A percentile compares a stretch with the other conserved stretches of the same genome.
These are phyloP conservation scores for Pichia sp. DNA, from an alignment of 1,139 yeast genomes.

Conservation along the genomic window DNA sequence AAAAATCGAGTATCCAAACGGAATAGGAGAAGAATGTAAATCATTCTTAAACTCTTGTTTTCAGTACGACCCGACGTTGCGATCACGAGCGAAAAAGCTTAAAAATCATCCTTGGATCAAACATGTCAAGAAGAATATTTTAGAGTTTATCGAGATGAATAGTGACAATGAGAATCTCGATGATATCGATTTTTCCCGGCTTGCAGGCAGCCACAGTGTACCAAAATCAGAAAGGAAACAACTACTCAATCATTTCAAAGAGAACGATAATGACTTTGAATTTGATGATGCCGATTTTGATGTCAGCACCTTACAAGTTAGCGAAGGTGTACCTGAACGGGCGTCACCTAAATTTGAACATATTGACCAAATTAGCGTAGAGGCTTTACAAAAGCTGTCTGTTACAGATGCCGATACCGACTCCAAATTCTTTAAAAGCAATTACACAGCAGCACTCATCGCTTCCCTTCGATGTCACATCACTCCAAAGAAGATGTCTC, in stretches of 20 bases:
- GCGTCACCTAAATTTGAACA: neutral
- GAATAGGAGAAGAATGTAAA: slow-evolving; percentile 47
- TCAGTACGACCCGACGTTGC: slow-evolving; percentile 63
- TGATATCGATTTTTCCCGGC: neutral
- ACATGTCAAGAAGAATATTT: slow-evolving; percentile 9
- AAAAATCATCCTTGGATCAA: slow-evolving; percentile 62
- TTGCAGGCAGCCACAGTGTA: neutral
- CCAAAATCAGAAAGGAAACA: neutral
- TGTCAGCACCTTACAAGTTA: neutral
- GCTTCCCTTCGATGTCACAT: neutral
- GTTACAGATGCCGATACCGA: neutral
- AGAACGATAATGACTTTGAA: slow-evolving; percentile 3
- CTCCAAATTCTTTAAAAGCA: neutral
- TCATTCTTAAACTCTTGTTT: slow-evolving; percentile 77
- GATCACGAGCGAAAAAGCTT: slow-evolving; percentile 56
- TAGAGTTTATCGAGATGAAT: slow-evolving; percentile 20
- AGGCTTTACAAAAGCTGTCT: neutral
- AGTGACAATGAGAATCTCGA: slow-evolving; percentile 3
- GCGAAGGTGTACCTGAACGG: neutral
- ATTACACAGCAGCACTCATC: neutral
- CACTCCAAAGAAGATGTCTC: neutral
- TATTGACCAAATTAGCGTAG: neutral
- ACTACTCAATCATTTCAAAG: slow-evolving; percentile 1
- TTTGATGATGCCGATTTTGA: slow-evolving; percentile 1
- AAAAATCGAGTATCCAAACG: slow-evolving; percentile 68